A percentile compares a stretch with the other conserved stretches of the same genome.
Conservation (phyloP, 345 rosid genomes). For the Salix caprea region DNA sequence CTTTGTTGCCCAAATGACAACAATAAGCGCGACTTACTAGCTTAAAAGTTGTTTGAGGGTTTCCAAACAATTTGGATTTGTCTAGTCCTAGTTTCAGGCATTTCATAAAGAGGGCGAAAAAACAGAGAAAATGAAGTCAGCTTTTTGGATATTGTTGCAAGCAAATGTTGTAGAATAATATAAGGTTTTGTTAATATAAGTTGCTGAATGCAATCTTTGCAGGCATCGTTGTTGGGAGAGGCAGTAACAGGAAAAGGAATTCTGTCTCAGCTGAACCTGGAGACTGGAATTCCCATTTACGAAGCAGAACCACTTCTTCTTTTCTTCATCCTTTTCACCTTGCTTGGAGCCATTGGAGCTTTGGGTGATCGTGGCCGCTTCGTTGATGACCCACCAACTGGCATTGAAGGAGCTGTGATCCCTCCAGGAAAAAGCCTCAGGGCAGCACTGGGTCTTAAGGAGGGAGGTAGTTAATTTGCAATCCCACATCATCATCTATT, state of each 20-base stretch:
- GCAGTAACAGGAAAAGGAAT: conserved; percentile 92
- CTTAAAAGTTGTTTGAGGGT: not conserved
- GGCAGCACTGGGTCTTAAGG: conserved; percentile 74
- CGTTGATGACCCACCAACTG: conserved; percentile 74
- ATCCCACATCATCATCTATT: no score
- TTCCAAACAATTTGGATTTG: not conserved
- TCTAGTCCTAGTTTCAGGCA: not conserved
- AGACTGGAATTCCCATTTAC: conserved; percentile 90
- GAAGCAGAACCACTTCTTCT: conserved; percentile 97
- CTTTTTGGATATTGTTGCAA: not conserved
- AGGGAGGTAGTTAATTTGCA: conserved; percentile 54
- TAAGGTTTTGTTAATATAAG: not conserved
- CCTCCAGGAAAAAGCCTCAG: conserved; percentile 73
- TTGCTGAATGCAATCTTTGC: not conserved
- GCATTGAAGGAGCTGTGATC: conserved; percentile 71
- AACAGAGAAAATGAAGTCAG: not conserved
- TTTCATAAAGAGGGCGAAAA: not conserved
- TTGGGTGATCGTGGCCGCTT: conserved; percentile 86
- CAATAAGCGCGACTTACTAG: not conserved
- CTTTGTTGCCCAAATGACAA: not conserved
- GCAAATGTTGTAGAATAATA: not conserved
- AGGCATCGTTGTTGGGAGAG: conserved; percentile 94
- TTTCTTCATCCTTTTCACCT: conserved; percentile 88
- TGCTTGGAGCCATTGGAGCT: conserved; percentile 96
- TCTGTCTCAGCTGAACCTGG: conserved; percentile 71